phyloP scores from a whole-genome alignment of 306 rosid genomes.

The Citrullus amarus region DNA sequence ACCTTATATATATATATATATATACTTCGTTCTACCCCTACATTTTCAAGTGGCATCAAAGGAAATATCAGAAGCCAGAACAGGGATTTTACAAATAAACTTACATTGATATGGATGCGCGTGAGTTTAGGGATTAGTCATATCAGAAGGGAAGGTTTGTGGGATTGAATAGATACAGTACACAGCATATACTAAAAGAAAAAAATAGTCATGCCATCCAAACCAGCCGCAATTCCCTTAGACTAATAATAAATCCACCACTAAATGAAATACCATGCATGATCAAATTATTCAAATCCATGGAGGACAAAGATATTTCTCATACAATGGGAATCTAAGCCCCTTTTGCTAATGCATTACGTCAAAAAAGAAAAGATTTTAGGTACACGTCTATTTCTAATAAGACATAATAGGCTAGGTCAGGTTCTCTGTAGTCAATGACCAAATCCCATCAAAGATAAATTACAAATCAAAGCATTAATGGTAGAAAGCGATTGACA shows the following conservation, averaged over 20 bases:
- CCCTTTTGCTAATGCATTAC: neutral
- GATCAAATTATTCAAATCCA: neutral
- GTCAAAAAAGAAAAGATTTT: neutral
- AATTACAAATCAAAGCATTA: neutral
- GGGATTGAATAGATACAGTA: neutral
- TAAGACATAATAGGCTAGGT: neutral
- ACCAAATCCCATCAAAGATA: conserved; percentile 1
- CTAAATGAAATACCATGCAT: neutral
- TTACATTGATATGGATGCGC: neutral
- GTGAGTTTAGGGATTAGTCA: neutral
- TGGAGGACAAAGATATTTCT: neutral
- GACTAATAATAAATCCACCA: neutral
- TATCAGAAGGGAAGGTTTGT: neutral
- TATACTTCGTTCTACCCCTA: neutral
- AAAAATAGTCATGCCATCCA: neutral
- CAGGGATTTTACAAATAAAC: neutral
- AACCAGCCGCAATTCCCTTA: neutral
- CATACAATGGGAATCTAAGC: neutral
- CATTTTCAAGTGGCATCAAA: neutral
- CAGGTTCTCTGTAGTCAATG: neutral
- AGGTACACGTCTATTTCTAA: neutral
- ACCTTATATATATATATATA: neutral
- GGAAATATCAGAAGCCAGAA: neutral
- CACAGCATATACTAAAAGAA: neutral
- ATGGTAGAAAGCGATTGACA: neutral